A percentile compares a stretch with the other conserved stretches of the same genome.
Evolutionary conservation across 2,329 filamentous ascomycete genomes (phyloP).

Genomic region (Hymenoscyphus fraxineus): DNA sequence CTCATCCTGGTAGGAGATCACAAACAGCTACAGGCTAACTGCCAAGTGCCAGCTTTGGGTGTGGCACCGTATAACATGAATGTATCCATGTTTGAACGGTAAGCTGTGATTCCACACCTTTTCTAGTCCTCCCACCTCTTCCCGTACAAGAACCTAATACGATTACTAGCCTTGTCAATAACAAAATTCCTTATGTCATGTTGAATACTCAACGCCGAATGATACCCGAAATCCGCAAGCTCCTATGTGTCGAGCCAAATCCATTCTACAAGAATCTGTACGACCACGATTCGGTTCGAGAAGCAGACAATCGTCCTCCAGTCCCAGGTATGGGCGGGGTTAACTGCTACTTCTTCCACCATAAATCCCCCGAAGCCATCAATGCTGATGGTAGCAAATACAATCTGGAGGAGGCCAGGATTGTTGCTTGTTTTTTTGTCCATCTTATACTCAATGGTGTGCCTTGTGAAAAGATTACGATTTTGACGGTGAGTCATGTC

Average conservation of each 20-base stretch:
- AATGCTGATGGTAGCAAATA: slow-evolving; percentile 62
- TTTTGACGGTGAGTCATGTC: slow-evolving; percentile 54
- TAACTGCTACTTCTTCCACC: slow-evolving; percentile 60
- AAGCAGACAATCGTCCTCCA: slow-evolving; percentile 46
- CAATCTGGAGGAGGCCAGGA: slow-evolving; percentile 69
- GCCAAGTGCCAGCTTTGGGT: slow-evolving; percentile 51
- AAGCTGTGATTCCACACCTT: slow-evolving; percentile 31
- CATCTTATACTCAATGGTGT: slow-evolving; percentile 70
- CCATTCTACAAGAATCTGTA: slow-evolving; percentile 58
- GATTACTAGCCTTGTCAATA: slow-evolving; percentile 41
- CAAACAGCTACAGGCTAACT: slow-evolving; percentile 61
- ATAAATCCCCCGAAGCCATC: slow-evolving; percentile 60
- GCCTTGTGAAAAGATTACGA: slow-evolving; percentile 59
- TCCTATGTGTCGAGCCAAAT: slow-evolving; percentile 41
- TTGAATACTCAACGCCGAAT: slow-evolving; percentile 62
- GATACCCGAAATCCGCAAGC: slow-evolving; percentile 62
- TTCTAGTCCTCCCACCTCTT: background rate
- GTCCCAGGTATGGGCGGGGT: slow-evolving; percentile 60
- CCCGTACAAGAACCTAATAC: background rate
- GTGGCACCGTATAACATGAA: slow-evolving; percentile 56
- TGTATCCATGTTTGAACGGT: slow-evolving; percentile 65
- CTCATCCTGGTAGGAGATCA: slow-evolving; percentile 68
- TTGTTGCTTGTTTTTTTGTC: slow-evolving; percentile 68
- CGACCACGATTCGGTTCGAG: slow-evolving; percentile 55
- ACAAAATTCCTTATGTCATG: slow-evolving; percentile 50